Base-by-base conservation (phyloP, 495 filamentous ascomycete genomes). In the Neurospora discreta region DNA sequence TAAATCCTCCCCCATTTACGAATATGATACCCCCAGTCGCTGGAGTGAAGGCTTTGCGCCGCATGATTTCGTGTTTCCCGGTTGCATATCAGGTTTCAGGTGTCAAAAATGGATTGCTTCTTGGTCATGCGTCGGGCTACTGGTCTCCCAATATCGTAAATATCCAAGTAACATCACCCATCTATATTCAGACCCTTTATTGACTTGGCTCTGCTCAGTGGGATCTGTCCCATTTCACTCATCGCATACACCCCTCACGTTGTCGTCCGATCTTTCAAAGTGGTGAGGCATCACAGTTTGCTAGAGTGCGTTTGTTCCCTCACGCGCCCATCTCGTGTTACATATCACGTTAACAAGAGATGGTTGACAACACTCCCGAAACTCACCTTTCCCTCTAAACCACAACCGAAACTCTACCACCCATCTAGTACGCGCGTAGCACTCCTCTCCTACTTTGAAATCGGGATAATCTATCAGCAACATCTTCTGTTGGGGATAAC, bases 171-270 rank as follows among this genome's bases (percentile, higher is more conserved):
- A 65, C 33, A 65, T 33, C 15, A 65, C 26, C 13, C 30, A 6
- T 6, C 15, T 65, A 15, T 80, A 33, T 88, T 89, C 1, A 86
- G 85, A 0, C 90, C 88, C 9, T 89, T 84, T 71, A 92, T 92
- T 65, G 52, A 65, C 52, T 65, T 7, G 52, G 13, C 20, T 65
- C 15, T 65, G 26, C 52, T 26, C 13, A 65, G 26, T 65, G 52
- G 13, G 15, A 33, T 18, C 7, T 33, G 20, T 15, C 15, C 6
- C 26, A 36, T 65, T 13, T 30, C 33, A 26, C 26, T 11, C 0
- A 58, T 0, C 15, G 20, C 1, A 46, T 11, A 13, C 20, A 23
- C 20, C 0, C 44, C 44, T 52, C 52, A 33, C 15, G 8, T 15
- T 30, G 0, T 60, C 52, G 1, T 60, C 52, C 0, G 26, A 60